These are phyloP conservation scores for Amanita jacksonii DNA, from an alignment of 768 basidiomycete species.

Conservation along the genomic window DNA sequence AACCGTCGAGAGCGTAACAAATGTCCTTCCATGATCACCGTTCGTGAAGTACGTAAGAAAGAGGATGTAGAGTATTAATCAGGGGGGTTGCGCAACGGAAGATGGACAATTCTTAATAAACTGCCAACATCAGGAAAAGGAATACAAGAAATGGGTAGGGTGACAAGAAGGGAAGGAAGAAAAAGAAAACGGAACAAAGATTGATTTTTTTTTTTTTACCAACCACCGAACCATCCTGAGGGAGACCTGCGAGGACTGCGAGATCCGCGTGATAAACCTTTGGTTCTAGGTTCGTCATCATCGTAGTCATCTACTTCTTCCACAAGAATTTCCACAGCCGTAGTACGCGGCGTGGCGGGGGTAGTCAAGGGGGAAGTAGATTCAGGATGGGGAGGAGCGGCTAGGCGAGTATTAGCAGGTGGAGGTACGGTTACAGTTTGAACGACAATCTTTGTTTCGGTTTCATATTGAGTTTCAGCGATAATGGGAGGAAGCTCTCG, in stretches of 20 bases:
- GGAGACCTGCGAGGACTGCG: conserved; percentile 40
- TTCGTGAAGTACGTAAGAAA: conserved; percentile 5
- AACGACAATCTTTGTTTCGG: conserved; percentile 57
- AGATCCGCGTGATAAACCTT: conserved; percentile 35
- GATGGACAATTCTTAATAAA: conserved; percentile 7
- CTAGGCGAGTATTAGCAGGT: conserved; percentile 71
- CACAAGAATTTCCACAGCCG: conserved; percentile 50
- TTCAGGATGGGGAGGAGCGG: conserved; percentile 64
- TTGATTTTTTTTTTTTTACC: too few species aligned
- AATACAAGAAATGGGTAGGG: conserved; percentile 21
- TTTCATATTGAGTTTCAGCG: conserved; percentile 39
- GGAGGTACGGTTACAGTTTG: conserved; percentile 63
- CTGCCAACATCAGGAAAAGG: conserved; percentile 10
- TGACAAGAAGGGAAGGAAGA: conserved; percentile 25
- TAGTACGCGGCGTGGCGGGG: conserved; percentile 63
- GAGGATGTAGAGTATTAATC: conserved; percentile 1
- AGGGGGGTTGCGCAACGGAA: neutral
- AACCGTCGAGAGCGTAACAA: conserved; percentile 16
- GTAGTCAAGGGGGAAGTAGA: conserved; percentile 45
- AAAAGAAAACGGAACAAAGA: too few species aligned
- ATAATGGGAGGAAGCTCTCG: conserved; percentile 34
- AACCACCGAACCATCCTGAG: conserved; percentile 50
- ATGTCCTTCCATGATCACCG: conserved; percentile 1
- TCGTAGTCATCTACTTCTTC: conserved; percentile 43
- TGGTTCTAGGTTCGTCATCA: conserved; percentile 23